A percentile compares a stretch with the other conserved stretches of the same genome.
Conservation (phyloP, 768 basidiomycete species). For the Psilocybe cubensis region DNA sequence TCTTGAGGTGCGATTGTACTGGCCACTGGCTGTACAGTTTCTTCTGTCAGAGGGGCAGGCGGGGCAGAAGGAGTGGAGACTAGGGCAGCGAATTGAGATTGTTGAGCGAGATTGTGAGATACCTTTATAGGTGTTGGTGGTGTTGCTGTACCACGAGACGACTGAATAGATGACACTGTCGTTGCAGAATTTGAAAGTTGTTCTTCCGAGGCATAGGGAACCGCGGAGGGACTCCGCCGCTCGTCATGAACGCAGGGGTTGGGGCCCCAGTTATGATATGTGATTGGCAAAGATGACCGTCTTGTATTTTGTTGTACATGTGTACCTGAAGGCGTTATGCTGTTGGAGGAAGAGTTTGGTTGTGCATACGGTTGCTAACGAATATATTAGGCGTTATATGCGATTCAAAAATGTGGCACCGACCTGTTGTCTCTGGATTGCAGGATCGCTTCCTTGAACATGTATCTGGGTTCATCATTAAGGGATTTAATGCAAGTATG, state of each 20-base stretch:
- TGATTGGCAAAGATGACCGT: constrained; percentile 3
- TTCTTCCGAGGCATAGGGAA: neutral
- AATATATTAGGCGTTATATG: too few relatives aligned
- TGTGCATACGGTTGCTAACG: too few relatives aligned
- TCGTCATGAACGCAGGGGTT: neutral
- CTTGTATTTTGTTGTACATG: neutral
- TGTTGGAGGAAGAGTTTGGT: neutral
- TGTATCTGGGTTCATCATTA: neutral
- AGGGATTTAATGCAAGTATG: neutral
- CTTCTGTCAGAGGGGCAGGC: neutral
- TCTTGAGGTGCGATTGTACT: constrained; percentile 18
- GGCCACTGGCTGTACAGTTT: neutral
- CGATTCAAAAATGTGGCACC: too few relatives aligned
- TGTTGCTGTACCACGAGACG: neutral
- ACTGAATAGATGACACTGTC: neutral
- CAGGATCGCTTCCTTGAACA: neutral
- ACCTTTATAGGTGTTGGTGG: constrained; percentile 3
- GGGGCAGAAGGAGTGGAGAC: neutral
- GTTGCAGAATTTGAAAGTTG: neutral
- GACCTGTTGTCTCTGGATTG: too few relatives aligned
- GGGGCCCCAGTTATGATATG: neutral
- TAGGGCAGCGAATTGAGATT: neutral
- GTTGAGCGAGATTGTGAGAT: neutral
- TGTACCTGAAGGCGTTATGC: neutral
- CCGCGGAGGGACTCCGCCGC: neutral